Conservation (phyloP, 31 red algal species). For the Bonnemaisonia californica region DNA sequence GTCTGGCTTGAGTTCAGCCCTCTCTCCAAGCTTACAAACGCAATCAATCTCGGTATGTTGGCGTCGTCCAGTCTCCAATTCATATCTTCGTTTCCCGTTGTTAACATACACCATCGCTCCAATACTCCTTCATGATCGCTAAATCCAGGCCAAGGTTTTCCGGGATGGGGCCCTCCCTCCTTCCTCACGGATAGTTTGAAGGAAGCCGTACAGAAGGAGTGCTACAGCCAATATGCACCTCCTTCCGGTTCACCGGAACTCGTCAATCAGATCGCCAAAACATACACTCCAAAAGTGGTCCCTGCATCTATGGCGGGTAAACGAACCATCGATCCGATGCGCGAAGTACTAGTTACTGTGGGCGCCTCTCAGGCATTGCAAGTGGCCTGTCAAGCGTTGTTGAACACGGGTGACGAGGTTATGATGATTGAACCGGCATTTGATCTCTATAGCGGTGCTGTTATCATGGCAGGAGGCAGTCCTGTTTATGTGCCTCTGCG, state of each 20-base stretch:
- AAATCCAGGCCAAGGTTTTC: conserved; percentile 90
- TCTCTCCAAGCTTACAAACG: conserved; percentile 59
- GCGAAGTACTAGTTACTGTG: conserved; percentile 81
- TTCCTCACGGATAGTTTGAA: conserved; percentile 58
- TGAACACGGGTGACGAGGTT: conserved; percentile 87
- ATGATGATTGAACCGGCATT: conserved; percentile 92
- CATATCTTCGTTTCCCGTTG: too few relatives aligned
- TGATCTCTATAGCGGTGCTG: conserved; percentile 83
- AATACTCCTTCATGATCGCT: too few relatives aligned
- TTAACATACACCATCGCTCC: too few relatives aligned
- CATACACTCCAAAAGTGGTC: conserved; percentile 54
- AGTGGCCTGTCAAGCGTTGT: conserved; percentile 59
- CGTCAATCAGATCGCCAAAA: conserved; percentile 31
- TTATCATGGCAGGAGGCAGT: conserved; percentile 60
- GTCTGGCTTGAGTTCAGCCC: conserved; percentile 94
- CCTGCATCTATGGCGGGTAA: conserved; percentile 17
- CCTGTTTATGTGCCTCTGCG: conserved; percentile 67
- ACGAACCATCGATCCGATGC: conserved; percentile 19
- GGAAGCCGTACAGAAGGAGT: conserved; percentile 12
- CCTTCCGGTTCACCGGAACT: conserved; percentile 62
- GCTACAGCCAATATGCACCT: conserved; percentile 74
- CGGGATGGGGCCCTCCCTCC: conserved; percentile 79
- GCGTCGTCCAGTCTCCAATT: not conserved
- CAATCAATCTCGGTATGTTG: conserved; percentile 81
- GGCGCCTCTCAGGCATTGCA: conserved; percentile 89